A percentile compares a stretch with the other conserved stretches of the same genome.
Evolutionary conservation across 176 grass and related monocot genomes (phyloP).

Genomic region (Oryza punctata): DNA sequence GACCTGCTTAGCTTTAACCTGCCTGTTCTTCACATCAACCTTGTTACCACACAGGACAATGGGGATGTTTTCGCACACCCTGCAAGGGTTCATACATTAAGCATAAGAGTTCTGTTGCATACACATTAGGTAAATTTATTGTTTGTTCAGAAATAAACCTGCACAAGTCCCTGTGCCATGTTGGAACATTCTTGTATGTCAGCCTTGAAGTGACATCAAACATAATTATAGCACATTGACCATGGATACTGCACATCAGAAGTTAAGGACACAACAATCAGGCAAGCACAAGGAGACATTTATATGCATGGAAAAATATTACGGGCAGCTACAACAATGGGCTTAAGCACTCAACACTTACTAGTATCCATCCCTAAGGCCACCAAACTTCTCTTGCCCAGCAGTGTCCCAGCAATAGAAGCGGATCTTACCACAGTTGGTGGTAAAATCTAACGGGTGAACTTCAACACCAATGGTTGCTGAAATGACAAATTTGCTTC

Average conservation of each 20-base stretch:
- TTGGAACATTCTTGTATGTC: slow-evolving; percentile 90
- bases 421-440: slow-evolving; percentile 82
- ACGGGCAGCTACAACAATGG: not conserved
- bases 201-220: slow-evolving; percentile 89
- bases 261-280: not conserved
- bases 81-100: slow-evolving; percentile 23
- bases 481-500: slow-evolving; percentile 23
- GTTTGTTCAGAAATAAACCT: slow-evolving; percentile 36
- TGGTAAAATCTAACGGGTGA: slow-evolving; percentile 84
- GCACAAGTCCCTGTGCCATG: slow-evolving; percentile 90
- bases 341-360: slow-evolving; percentile 38
- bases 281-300: not conserved
- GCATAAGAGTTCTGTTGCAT: not conserved
- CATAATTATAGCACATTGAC: slow-evolving; percentile 89
- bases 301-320: not conserved
- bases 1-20: slow-evolving; percentile 88
- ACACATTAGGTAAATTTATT: not conserved
- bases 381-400: slow-evolving; percentile 88
- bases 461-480: slow-evolving; percentile 94
- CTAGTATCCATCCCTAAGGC: slow-evolving; percentile 93
- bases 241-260: slow-evolving; percentile 58
- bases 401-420: slow-evolving; percentile 96
- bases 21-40: slow-evolving; percentile 88
- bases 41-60: slow-evolving; percentile 87
- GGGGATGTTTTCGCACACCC: slow-evolving; percentile 91